Base-by-base conservation (phyloP, 108 stramenopile genomes). In the Fistulifera pelliculosa region DNA sequence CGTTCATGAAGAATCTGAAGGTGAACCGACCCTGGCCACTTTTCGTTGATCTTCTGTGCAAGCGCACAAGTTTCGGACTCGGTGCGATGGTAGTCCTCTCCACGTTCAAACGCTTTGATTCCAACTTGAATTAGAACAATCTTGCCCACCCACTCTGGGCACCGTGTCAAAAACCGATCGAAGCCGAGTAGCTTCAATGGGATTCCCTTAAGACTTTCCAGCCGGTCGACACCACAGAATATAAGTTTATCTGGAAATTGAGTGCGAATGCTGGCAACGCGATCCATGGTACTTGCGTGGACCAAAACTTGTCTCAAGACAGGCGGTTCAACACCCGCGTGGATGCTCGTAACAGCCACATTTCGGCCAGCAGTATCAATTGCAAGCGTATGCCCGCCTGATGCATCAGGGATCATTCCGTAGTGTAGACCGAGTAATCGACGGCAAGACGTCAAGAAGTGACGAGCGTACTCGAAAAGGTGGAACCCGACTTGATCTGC, bases 401-500 rank as follows among this genome's bases (percentile, higher is more conserved):
- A 74, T 8, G 86, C 70, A 72, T 94, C 91, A 15, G 91, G 91
- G 42, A 87, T 80, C 92, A 93, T 94, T 0, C 90, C 84, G 63
- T 94, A 96, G 61, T 77, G 85, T 43, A 98, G 60, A 5, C 99
- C 99, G 25, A 99, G 72, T 31, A 99, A 54, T 15, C 99, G 94
- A 56, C 94, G 83, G 64, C 94, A 93, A 42, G 93, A 96, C 18
- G 96, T 98, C 55, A 99, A 74, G 73, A 99, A 99, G 60, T 99
- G 99, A 24, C 99, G 69, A 6, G 97, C 99, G 61, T 99, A 96
- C 71, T 98, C 96, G n/a, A 98, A 99, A 39, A 97, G 70, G 75
- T 99, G 99, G 64, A 99, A 99, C 25, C 99, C 99, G 17, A 99
- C 95, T 53, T 98, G 86, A 61, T 98, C 94, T 11, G 99, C 96